A percentile compares a stretch with the other conserved stretches of the same genome.
These are phyloP conservation scores for Candida neerlandica DNA, from an alignment of 1,139 yeast genomes.

Conservation along the genomic window DNA sequence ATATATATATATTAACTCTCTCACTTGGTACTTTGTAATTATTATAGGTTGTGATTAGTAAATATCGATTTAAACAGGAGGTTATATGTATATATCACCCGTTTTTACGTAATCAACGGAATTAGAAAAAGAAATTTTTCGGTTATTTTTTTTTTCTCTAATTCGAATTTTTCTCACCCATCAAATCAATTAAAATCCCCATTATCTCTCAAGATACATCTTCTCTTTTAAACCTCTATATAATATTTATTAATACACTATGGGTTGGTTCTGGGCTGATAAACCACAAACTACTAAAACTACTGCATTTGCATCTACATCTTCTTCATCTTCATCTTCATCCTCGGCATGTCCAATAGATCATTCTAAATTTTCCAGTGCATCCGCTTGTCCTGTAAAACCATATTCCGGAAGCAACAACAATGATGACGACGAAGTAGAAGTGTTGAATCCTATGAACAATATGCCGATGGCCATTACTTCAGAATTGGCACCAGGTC, in stretches of 20 bases:
- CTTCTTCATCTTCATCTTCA: constrained; percentile 1
- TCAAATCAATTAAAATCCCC: too few species aligned
- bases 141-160: neutral
- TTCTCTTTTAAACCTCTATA: neutral
- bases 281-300: constrained; percentile 13
- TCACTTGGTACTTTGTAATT: too few species aligned
- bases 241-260: constrained; percentile 20
- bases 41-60: too few species aligned
- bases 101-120: too few species aligned
- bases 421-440: constrained; percentile 16
- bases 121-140: neutral
- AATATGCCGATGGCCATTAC: constrained; percentile 84
- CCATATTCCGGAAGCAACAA: constrained; percentile 1
- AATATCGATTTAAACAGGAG: too few species aligned
- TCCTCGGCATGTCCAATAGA: constrained; percentile 35
- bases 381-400: constrained; percentile 15
- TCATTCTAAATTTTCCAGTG: constrained; percentile 17
- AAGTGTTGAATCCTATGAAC: constrained; percentile 71
- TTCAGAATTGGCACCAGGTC: constrained; percentile 75
- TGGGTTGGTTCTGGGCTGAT: constrained; percentile 90
- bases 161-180: too few species aligned
- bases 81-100: too few species aligned
- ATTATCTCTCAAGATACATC: too few species aligned
- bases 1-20: too few species aligned
- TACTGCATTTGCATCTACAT: constrained; percentile 10